A percentile compares a stretch with the other conserved stretches of the same genome.
Evolutionary conservation across 768 basidiomycete genomes (phyloP).

Genomic region (Lentinula lateritia): DNA sequence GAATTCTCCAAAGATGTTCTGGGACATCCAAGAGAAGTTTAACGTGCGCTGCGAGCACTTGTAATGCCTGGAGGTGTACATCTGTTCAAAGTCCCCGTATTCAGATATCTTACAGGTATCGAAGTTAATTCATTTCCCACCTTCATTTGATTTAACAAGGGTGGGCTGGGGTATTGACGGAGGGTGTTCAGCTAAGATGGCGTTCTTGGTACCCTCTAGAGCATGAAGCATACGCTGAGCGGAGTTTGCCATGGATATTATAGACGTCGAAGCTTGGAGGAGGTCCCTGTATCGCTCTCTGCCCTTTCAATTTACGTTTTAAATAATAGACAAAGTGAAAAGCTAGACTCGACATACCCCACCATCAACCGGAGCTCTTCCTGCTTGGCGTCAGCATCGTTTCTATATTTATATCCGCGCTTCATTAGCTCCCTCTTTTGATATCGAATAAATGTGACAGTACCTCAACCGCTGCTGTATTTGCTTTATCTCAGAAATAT

Average conservation of each 20-base stretch:
- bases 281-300: constrained; percentile 90
- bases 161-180: constrained; percentile 37
- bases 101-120: background rate
- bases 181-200: constrained; percentile 43
- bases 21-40: constrained; percentile 91
- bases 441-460: constrained; percentile 5
- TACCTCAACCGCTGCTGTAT: constrained; percentile 69
- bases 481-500: constrained; percentile 65
- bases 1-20: constrained; percentile 84
- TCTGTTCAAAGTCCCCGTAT: constrained; percentile 32
- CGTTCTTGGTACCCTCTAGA: constrained; percentile 54
- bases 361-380: constrained; percentile 88
- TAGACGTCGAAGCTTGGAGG: constrained; percentile 80
- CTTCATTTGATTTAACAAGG: constrained; percentile 23
- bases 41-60: constrained; percentile 79
- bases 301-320: constrained; percentile 45
- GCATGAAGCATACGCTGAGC: constrained; percentile 60
- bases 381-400: constrained; percentile 82
- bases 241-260: constrained; percentile 69
- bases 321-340: constrained; percentile 9
- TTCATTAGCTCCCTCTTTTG: constrained; percentile 2
- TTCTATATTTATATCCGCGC: constrained; percentile 30
- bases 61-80: constrained; percentile 59
- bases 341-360: constrained; percentile 56
- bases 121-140: background rate